Conservation (phyloP, 2,329 filamentous ascomycete species). For the Aureobasidium sp. region DNA sequence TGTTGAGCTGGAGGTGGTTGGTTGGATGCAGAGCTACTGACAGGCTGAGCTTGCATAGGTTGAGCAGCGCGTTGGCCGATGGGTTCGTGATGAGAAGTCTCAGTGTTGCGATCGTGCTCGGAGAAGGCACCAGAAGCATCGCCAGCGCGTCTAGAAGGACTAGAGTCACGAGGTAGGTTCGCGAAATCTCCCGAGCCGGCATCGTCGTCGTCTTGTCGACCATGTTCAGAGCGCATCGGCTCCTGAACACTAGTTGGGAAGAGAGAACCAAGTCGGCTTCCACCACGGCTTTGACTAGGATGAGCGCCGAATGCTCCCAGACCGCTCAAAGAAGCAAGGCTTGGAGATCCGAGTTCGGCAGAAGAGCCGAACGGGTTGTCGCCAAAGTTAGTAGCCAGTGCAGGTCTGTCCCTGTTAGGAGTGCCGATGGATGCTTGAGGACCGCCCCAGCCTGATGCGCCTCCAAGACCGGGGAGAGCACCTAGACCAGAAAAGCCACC, state of each 20-base stretch:
- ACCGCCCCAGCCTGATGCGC: constrained; percentile 56
- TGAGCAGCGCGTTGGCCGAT: constrained; percentile 15
- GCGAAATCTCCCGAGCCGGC: constrained; percentile 24
- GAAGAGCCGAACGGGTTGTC: constrained; percentile 61
- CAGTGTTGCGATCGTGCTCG: constrained; percentile 15
- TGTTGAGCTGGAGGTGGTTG: constrained; percentile 64
- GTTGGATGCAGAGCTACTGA: constrained; percentile 50
- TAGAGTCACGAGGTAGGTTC: constrained; percentile 43
- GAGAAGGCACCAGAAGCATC: constrained; percentile 18
- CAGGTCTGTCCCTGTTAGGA: constrained; percentile 53
- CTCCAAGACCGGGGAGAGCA: constrained; percentile 43
- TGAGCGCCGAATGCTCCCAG: constrained; percentile 59
- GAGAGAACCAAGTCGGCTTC: constrained; percentile 73
- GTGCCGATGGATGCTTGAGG: constrained; percentile 65
- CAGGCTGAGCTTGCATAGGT: constrained; percentile 29
- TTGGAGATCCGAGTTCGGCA: constrained; percentile 70
- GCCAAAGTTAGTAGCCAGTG: constrained; percentile 46
- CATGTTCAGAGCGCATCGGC: constrained; percentile 62
- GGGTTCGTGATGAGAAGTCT: constrained; percentile 12
- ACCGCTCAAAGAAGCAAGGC: constrained; percentile 59
- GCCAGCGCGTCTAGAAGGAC: constrained; percentile 40
- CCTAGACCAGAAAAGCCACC: constrained; percentile 52
- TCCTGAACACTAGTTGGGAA: constrained; percentile 88
- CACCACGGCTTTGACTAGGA: constrained; percentile 39
- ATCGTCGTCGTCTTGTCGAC: constrained; percentile 51